Conservation (phyloP, 768 basidiomycete species). For the Auriscalpium microsporum region DNA sequence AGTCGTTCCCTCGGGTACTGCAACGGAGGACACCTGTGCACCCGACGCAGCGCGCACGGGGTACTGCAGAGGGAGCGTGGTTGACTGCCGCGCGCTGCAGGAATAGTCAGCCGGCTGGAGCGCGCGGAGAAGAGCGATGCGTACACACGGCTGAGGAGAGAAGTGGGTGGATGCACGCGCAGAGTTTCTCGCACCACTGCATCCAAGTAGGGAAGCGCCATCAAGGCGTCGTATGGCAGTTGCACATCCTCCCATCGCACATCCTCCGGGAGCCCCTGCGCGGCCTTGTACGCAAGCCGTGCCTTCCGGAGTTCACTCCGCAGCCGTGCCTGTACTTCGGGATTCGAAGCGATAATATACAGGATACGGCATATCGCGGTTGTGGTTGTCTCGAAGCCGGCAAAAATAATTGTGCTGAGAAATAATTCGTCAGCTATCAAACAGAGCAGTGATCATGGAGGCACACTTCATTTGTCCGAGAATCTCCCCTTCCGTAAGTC, state of each 20-base stretch:
- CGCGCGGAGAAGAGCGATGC: not conserved
- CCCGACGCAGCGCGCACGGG: not conserved
- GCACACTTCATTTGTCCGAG: conserved; percentile 25
- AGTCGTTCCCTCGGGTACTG: conserved; percentile 21
- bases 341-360: conserved; percentile 20
- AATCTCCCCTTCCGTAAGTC: conserved; percentile 28
- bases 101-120: not conserved
- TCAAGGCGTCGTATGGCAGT: conserved; percentile 32
- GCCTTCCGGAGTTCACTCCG: conserved; percentile 27
- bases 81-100: conserved; percentile 15
- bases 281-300: conserved; percentile 13
- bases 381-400: conserved; percentile 22
- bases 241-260: conserved; percentile 23
- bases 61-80: not conserved
- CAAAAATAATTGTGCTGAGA: conserved; percentile 18
- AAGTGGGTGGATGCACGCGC: conserved; percentile 29
- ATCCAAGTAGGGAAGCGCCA: conserved; percentile 38
- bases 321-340: conserved; percentile 25
- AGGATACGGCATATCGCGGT: conserved; percentile 16
- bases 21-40: conserved; percentile 7
- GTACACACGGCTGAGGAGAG: conserved; percentile 25
- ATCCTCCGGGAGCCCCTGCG: not conserved
- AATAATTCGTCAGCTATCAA: not conserved
- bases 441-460: not conserved
- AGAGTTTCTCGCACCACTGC: conserved; percentile 35